Evolutionary conservation across 1,284 basidiomycete species (phyloP).

Genomic region (Sparassis latifolia): DNA sequence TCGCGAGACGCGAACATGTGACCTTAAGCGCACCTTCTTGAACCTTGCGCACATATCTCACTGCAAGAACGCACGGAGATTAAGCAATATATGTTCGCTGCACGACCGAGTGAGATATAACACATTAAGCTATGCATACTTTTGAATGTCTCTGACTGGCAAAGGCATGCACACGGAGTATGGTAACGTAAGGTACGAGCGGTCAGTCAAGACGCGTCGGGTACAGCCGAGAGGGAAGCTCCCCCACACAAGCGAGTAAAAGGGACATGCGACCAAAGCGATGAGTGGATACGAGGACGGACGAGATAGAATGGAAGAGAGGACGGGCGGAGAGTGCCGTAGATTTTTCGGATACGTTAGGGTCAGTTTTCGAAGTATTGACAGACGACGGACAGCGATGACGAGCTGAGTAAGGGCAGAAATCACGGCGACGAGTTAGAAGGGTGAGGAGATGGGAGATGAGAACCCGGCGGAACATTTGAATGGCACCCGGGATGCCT

Average conservation of each 20-base stretch:
- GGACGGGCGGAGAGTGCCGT: constrained; percentile 1
- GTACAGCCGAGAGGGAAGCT: constrained; percentile 8
- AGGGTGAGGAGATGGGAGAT: background rate
- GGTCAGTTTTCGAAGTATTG: constrained; percentile 3
- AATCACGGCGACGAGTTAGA: background rate
- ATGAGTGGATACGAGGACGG: background rate
- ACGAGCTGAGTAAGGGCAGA: background rate
- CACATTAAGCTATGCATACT: constrained; percentile 24
- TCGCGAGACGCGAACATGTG: too few species aligned
- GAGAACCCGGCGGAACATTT: background rate
- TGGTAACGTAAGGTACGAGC: constrained; percentile 17
- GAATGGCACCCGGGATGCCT: background rate
- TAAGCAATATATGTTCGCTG: constrained; percentile 13
- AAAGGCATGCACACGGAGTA: constrained; percentile 28
- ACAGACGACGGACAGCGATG: background rate
- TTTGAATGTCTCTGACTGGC: constrained; percentile 22
- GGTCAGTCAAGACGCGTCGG: constrained; percentile 18
- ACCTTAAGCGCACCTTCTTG: too few species aligned
- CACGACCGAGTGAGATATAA: constrained; percentile 13
- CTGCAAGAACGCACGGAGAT: background rate
- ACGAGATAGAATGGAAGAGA: background rate
- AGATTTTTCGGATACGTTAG: background rate
- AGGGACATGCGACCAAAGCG: background rate
- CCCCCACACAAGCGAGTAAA: background rate
- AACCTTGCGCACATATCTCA: too few species aligned